These are phyloP conservation scores for Paspalum notatum DNA, from an alignment of 176 grass and related monocot species.

Conservation along the genomic window DNA sequence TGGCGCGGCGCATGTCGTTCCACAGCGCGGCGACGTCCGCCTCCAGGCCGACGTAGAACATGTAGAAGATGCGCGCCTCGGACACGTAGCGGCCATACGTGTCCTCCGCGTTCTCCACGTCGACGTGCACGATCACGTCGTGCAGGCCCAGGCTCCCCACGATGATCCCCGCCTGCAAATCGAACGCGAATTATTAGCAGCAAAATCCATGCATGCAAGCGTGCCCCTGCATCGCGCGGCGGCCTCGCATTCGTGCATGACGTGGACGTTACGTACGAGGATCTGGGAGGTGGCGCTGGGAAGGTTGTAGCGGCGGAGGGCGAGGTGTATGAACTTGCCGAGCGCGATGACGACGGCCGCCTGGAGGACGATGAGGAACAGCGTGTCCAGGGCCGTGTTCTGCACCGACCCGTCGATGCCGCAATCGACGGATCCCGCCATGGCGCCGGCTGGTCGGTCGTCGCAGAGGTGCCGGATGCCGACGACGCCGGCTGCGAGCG, in stretches of 20 bases:
- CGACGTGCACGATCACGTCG: conserved; percentile 49
- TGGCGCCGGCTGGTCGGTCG: conserved; percentile 18
- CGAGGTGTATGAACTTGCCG: conserved; percentile 57
- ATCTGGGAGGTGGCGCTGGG: conserved; percentile 59
- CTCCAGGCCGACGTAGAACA: conserved; percentile 57
- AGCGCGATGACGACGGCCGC: conserved; percentile 43
- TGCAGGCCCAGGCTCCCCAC: conserved; percentile 54
- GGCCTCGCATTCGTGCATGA: too few relatives aligned
- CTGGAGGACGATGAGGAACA: conserved; percentile 57
- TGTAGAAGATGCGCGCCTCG: conserved; percentile 49
- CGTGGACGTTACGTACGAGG: conserved; percentile 18
- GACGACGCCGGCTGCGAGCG: neutral
- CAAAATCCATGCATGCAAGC: neutral
- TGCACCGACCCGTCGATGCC: neutral
- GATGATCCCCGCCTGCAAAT: conserved; percentile 46
- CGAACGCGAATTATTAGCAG: neutral
- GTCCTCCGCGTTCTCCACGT: conserved; percentile 52
- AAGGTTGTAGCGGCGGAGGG: conserved; percentile 46
- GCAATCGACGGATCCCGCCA: conserved; percentile 23
- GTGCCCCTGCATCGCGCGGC: too few relatives aligned
- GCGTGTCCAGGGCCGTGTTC: conserved; percentile 52
- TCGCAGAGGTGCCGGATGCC: neutral
- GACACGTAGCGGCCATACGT: conserved; percentile 35
- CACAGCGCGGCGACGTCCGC: conserved; percentile 53
- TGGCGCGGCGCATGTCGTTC: conserved; percentile 52